Percentiles rank a stretch among this genome's conserved stretches.
Evolutionary conservation across 106 monocot species (phyloP).

Genomic region (Dactylorhiza incarnata): DNA sequence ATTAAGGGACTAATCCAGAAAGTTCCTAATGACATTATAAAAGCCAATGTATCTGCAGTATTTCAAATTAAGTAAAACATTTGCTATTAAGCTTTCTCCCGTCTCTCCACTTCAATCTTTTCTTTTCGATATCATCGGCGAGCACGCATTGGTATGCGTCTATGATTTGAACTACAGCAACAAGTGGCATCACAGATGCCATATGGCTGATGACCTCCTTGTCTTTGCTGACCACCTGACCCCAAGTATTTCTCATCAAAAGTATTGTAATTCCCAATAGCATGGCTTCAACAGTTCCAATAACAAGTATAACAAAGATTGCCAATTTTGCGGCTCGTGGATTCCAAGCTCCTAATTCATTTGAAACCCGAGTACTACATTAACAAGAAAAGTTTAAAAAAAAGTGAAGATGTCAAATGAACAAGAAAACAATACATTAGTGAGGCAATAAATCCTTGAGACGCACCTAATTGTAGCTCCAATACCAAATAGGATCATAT

Average conservation of each 20-base stretch:
- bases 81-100: too few species aligned
- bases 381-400: neutral
- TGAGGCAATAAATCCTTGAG: neutral
- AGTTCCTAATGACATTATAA: too few species aligned
- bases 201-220: conserved; percentile 18
- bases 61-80: too few species aligned
- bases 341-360: conserved; percentile 21
- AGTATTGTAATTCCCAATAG: neutral
- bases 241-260: conserved; percentile 15
- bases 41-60: too few species aligned
- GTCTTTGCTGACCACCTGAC: conserved; percentile 26
- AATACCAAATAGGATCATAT: conserved; percentile 61
- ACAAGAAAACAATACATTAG: neutral
- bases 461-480: conserved; percentile 44
- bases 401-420: neutral
- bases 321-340: conserved; percentile 20
- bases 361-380: conserved; percentile 14
- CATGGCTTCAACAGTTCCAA: conserved; percentile 10
- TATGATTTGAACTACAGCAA: conserved; percentile 14
- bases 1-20: too few species aligned
- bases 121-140: too few species aligned
- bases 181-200: conserved; percentile 15
- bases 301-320: conserved; percentile 3
- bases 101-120: too few species aligned
- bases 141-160: conserved; percentile 18